phyloP scores from a whole-genome alignment of 805 yeast genomes.

The Candida alai region DNA sequence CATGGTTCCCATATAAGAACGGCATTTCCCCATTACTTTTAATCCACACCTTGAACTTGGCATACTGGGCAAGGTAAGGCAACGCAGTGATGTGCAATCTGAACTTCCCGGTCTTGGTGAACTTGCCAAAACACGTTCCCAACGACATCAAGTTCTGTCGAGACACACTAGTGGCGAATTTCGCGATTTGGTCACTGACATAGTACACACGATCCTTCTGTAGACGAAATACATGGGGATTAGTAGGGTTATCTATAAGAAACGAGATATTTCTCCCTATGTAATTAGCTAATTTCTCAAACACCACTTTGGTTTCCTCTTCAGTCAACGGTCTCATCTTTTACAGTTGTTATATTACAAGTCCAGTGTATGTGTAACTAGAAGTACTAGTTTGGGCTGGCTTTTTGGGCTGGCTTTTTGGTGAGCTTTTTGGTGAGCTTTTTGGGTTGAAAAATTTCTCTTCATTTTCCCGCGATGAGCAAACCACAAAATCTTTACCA shows the following conservation, averaged over 20 bases:
- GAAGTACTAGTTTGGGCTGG: too few species aligned
- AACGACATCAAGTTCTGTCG: conserved; percentile 87
- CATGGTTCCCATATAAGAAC: conserved; percentile 92
- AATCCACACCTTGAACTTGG: conserved; percentile 94
- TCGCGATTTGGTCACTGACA: conserved; percentile 77
- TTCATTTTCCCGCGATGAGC: conserved; percentile 2
- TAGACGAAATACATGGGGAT: conserved; percentile 90
- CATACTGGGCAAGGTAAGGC: conserved; percentile 76
- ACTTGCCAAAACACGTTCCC: conserved; percentile 92
- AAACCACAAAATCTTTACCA: conserved; percentile 3
- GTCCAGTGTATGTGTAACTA: too few species aligned
- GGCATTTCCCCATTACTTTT: conserved; percentile 99
- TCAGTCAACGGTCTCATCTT: conserved; percentile 94
- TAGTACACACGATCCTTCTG: conserved; percentile 97
- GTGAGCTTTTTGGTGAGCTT: too few species aligned
- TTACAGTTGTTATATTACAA: too few species aligned
- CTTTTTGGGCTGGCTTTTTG: too few species aligned
- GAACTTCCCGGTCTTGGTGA: conserved; percentile 96
- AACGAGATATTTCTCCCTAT: conserved; percentile 93
- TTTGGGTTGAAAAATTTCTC: not conserved
- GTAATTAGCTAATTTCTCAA: conserved; percentile 93
- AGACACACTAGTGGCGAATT: conserved; percentile 85
- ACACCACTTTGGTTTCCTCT: conserved; percentile 93
- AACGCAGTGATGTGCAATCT: conserved; percentile 92
- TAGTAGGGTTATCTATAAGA: conserved; percentile 77